These are phyloP conservation scores for Apiospora phragmitis DNA, from an alignment of 2,329 filamentous ascomycete genomes.

Conservation along the genomic window DNA sequence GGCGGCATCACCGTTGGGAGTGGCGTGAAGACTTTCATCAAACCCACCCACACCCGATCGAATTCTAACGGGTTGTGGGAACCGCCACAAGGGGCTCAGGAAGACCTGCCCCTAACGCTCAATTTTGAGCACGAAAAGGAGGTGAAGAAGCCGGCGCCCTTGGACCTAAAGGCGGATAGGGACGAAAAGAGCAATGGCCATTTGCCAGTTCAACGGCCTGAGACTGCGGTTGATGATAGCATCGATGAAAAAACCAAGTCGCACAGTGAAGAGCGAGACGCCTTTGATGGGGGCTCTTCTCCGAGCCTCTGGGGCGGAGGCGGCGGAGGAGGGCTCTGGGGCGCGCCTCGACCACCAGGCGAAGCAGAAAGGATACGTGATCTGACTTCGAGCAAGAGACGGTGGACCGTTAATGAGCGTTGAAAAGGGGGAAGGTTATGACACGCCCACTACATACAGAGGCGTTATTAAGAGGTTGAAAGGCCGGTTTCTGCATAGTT, in stretches of 20 bases:
- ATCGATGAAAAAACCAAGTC: neutral
- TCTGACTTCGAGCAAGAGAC: conserved; percentile 47
- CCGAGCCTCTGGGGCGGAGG: conserved; percentile 34
- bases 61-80: conserved; percentile 51
- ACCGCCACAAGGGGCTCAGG: conserved; percentile 23
- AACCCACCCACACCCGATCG: conserved; percentile 36
- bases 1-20: conserved; percentile 43
- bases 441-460: neutral
- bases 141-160: conserved; percentile 21
- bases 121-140: conserved; percentile 47
- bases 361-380: conserved; percentile 49
- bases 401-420: conserved; percentile 58
- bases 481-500: neutral
- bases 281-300: conserved; percentile 30
- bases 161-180: neutral
- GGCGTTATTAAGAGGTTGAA: neutral
- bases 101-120: conserved; percentile 42
- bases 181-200: conserved; percentile 11
- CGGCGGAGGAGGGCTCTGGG: conserved; percentile 47
- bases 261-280: conserved; percentile 26
- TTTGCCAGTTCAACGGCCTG: conserved; percentile 11
- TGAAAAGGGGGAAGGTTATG: conserved; percentile 11
- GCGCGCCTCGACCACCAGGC: conserved; percentile 42
- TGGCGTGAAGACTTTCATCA: conserved; percentile 22
- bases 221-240: neutral